phyloP scores from a whole-genome alignment of 345 rosid genomes.

The Eucalyptus fibrosa region DNA sequence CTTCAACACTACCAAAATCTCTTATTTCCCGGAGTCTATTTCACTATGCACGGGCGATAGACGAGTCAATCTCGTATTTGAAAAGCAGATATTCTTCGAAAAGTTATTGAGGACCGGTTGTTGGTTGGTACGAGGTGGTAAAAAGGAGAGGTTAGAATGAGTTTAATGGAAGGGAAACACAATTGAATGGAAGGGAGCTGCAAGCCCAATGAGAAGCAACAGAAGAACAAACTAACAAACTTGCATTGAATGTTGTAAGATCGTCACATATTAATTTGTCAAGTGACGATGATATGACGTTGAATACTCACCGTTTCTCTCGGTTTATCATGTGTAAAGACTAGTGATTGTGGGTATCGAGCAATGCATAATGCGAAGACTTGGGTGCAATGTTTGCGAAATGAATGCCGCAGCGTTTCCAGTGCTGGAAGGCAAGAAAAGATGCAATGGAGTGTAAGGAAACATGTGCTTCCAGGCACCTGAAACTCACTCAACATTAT shows the following conservation, averaged over 20 bases:
- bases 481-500: not conserved
- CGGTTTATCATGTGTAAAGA: not conserved
- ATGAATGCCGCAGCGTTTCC: not conserved
- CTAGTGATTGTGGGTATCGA: not conserved
- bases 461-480: not conserved
- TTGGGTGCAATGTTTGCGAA: fast-evolving
- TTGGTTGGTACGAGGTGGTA: not conserved
- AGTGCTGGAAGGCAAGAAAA: not conserved
- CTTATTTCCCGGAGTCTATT: not conserved
- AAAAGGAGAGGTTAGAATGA: not conserved
- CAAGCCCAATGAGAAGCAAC: not conserved
- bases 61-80: not conserved
- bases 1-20: not conserved
- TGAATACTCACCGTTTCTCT: not conserved
- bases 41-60: too few relatives aligned
- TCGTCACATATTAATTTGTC: not conserved
- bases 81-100: not conserved
- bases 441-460: not conserved
- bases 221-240: not conserved
- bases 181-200: not conserved
- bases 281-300: not conserved
- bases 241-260: not conserved
- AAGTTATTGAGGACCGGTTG: not conserved
- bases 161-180: not conserved
- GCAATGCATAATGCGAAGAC: not conserved